These are phyloP conservation scores for Talaromyces thailandensis DNA, from an alignment of 495 filamentous ascomycete genomes.

Conservation along the genomic window DNA sequence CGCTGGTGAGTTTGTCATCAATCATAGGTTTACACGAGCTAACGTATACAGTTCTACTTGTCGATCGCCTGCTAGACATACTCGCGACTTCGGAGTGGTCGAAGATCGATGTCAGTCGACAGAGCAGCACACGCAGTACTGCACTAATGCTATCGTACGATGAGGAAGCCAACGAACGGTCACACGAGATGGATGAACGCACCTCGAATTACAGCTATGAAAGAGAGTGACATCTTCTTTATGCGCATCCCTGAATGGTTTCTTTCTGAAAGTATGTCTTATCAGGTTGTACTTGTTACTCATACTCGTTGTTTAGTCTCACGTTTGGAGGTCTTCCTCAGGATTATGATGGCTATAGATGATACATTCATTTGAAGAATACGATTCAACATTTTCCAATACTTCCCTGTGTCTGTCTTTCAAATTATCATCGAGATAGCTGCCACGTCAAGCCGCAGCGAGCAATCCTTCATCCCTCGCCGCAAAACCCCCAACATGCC, in stretches of 20 bases:
- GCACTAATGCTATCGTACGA: not conserved
- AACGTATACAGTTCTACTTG: slow-evolving; percentile 19
- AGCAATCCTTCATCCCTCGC: not conserved
- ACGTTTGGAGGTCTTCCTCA: not conserved
- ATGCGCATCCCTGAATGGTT: not conserved
- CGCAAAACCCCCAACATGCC: too few species aligned
- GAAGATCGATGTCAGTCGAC: not conserved
- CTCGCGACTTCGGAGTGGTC: not conserved
- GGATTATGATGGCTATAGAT: not conserved
- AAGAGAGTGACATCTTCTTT: not conserved
- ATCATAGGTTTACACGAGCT: not conserved
- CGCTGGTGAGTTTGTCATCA: slow-evolving; percentile 19
- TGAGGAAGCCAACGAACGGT: not conserved
- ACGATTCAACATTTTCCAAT: not conserved
- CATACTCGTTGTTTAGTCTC: not conserved
- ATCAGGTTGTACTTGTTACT: not conserved
- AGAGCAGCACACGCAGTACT: slow-evolving; percentile 6
- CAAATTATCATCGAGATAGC: not conserved
- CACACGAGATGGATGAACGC: not conserved
- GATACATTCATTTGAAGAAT: not conserved
- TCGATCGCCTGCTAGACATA: slow-evolving; percentile 35
- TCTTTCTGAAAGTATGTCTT: not conserved
- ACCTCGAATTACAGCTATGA: not conserved
- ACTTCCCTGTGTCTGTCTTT: not conserved
- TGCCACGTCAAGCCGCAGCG: not conserved